Percentiles rank a stretch among this genome's conserved stretches.
Evolutionary conservation across 768 basidiomycete species (phyloP).

Genomic region (Podaxis carcinomalis): DNA sequence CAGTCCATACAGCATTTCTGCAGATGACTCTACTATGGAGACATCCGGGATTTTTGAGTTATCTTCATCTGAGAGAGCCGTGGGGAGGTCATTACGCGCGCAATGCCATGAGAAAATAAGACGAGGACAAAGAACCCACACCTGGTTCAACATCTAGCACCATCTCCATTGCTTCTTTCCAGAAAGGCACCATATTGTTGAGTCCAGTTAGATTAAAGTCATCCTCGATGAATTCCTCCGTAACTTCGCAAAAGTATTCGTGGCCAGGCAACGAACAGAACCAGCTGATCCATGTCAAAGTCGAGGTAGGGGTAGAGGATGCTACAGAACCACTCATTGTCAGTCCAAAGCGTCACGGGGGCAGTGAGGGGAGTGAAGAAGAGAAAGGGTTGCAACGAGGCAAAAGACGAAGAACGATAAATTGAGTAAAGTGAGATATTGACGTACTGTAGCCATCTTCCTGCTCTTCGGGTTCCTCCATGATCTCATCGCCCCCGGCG

Average conservation of each 20-base stretch:
- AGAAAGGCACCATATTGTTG: slow-evolving; percentile 95
- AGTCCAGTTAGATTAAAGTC: slow-evolving; percentile 98
- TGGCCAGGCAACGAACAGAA: slow-evolving; percentile 93
- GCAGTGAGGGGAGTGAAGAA: slow-evolving; percentile 12
- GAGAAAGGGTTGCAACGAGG: slow-evolving; percentile 12
- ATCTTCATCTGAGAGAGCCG: slow-evolving; percentile 69
- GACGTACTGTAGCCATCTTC: slow-evolving; percentile 76
- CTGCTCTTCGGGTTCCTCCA: slow-evolving; percentile 79
- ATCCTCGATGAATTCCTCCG: slow-evolving; percentile 99
- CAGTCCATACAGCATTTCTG: slow-evolving; percentile 94
- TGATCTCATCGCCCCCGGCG: slow-evolving; percentile 69
- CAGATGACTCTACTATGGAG: slow-evolving; percentile 95
- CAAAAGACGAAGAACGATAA: slow-evolving; percentile 9
- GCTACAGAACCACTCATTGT: slow-evolving; percentile 43
- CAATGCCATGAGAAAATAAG: background rate
- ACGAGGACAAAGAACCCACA: slow-evolving; percentile 36
- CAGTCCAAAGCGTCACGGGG: slow-evolving; percentile 8
- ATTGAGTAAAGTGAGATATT: slow-evolving; percentile 18
- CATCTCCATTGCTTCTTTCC: slow-evolving; percentile 99
- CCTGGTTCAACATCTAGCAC: slow-evolving; percentile 98
- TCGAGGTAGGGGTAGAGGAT: slow-evolving; percentile 87
- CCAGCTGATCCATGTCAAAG: slow-evolving; percentile 94
- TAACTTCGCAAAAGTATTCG: slow-evolving; percentile 97
- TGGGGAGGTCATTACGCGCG: slow-evolving; percentile 17
- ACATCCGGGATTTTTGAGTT: slow-evolving; percentile 96